Base-by-base conservation (phyloP, 2,329 filamentous ascomycete genomes). In the Anthostomella pinea region DNA sequence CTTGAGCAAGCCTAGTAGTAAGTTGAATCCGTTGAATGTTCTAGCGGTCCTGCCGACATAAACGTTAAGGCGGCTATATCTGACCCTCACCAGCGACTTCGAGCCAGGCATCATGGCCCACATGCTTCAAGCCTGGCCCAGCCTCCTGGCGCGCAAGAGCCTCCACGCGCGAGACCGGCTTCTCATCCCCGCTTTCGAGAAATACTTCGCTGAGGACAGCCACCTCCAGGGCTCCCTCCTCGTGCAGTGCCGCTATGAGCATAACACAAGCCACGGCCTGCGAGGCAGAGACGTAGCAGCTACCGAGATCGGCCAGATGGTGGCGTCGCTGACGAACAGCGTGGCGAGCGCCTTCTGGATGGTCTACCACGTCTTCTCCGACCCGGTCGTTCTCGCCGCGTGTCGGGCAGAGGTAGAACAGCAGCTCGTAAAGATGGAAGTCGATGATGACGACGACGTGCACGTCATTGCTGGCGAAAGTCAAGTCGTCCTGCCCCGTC, bases 381-480 rank as follows among this genome's bases (percentile, higher is more conserved):
- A 43, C 16, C 52, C 58, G 0, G 18, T 22, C 0, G 39, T 63
- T 0, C 47, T 67, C 4, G 19, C 31, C 3, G 52, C 52, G 0
- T 43, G 36, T 19, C 19, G 37, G 6, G 5, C 8, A 11, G 46
- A 49, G 19, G 18, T 43, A n/a, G 18, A 28, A 4, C n/a, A 34
- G 5, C 13, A 34, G 5, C 13, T 39, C 5, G 31, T 44, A 9
- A 14, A 31, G n/a, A 8, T 17, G n/a, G 21, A 35, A 13, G n/a
- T n/a, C n/a, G n/a, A n/a, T n/a, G n/a, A n/a, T n/a, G n/a, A 34
- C 10, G 10, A 36, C 15, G 32, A 29, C 10, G 23, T 23, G 8
- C 7, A 5, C 13, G 39, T 24, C 4, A 11, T 48, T 5, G 42
- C 11, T 45, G 1, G 26, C 37, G 3, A 13, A 35, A 1, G 21